phyloP scores from a whole-genome alignment of 192 early-diverging fungal species.

The Gigaspora rosea region DNA sequence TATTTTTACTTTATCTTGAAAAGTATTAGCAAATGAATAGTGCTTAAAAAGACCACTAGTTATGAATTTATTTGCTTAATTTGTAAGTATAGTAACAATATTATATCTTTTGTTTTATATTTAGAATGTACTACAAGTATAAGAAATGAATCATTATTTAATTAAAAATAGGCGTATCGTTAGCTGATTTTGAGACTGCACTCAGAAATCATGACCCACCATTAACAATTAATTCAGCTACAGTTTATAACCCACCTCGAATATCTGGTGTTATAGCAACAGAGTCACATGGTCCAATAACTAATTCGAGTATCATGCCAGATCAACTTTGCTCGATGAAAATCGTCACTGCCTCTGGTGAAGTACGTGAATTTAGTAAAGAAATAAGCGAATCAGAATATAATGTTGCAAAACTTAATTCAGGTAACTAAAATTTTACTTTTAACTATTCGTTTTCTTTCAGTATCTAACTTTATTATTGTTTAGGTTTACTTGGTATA shows the following conservation, averaged over 20 bases:
- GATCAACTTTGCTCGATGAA: constrained; percentile 38
- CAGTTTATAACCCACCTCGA: constrained; percentile 26
- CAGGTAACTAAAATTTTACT: constrained; percentile 24
- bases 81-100: too few species aligned
- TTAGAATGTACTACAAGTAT: too few species aligned
- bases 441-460: too few species aligned
- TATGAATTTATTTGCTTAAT: too few species aligned
- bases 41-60: too few species aligned
- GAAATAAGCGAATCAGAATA: constrained; percentile 28
- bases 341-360: constrained; percentile 36
- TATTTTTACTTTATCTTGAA: too few species aligned
- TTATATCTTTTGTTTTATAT: too few species aligned
- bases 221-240: constrained; percentile 35
- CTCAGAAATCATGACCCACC: constrained; percentile 40
- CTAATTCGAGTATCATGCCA: constrained; percentile 30
- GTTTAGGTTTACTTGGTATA: constrained; percentile 38
- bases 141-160: too few species aligned
- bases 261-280: background rate
- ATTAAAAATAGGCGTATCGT: constrained; percentile 28
- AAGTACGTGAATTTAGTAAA: constrained; percentile 33
- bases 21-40: too few species aligned
- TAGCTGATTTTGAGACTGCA: constrained; percentile 32
- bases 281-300: constrained; percentile 37
- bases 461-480: background rate
- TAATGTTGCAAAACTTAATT: constrained; percentile 21